Conservation (phyloP, 2,329 filamentous ascomycete genomes). For the Ophidiomyces ophidiicola region DNA sequence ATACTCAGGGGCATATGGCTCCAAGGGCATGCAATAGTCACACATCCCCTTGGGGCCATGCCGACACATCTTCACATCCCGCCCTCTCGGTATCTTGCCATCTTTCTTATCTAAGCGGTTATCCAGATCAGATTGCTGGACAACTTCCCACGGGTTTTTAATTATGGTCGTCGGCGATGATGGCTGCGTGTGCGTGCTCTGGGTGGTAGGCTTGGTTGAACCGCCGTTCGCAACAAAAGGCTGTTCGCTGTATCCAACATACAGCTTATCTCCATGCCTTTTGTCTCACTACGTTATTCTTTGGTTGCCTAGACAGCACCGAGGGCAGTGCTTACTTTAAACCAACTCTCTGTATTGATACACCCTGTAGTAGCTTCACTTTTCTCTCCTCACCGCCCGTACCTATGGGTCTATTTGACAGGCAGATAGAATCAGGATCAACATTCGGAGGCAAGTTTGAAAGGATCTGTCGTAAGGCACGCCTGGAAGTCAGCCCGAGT, state of each 20-base stretch:
- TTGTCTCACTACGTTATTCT: neutral
- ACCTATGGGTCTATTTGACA: conserved; percentile 50
- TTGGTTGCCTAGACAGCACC: neutral
- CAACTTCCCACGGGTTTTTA: conserved; percentile 85
- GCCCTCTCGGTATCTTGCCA: conserved; percentile 71
- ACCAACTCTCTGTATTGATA: conserved; percentile 46
- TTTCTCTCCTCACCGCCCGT: conserved; percentile 43
- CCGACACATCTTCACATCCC: conserved; percentile 77
- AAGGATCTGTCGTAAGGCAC: conserved; percentile 33
- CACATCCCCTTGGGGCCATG: conserved; percentile 98
- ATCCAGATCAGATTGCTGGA: conserved; percentile 78
- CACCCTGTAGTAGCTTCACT: conserved; percentile 40
- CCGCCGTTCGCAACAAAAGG: conserved; percentile 35
- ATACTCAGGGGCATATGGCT: conserved; percentile 83
- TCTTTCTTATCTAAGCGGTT: conserved; percentile 73
- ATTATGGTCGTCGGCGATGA: conserved; percentile 49
- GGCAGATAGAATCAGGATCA: conserved; percentile 43
- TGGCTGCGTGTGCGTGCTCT: conserved; percentile 31
- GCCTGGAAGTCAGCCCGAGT: neutral
- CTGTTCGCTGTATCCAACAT: conserved; percentile 62
- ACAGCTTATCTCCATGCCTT: conserved; percentile 85
- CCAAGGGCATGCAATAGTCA: conserved; percentile 94
- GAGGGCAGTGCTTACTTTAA: conserved; percentile 37
- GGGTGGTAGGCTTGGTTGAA: conserved; percentile 16
- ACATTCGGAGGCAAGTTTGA: conserved; percentile 48